Conservation (phyloP, 345 rosid genomes). For the Populus ilicifolia region DNA sequence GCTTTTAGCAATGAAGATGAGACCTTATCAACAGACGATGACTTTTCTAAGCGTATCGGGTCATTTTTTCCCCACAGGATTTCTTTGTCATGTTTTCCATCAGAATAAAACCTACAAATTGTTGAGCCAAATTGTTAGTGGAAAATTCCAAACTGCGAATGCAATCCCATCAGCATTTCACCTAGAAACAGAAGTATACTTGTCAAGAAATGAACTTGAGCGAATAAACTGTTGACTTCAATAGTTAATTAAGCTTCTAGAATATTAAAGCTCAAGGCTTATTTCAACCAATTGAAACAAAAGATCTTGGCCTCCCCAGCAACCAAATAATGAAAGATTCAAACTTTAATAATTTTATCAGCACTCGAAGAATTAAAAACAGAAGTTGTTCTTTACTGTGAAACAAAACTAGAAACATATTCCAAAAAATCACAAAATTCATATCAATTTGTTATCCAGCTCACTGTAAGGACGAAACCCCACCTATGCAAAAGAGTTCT, state of each 20-base stretch:
- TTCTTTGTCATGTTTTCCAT: constrained; percentile 47
- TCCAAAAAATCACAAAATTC: neutral
- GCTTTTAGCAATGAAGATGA: constrained; percentile 49
- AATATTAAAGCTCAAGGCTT: neutral
- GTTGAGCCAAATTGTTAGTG: constrained; percentile 7
- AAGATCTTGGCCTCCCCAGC: neutral
- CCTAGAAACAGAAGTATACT: neutral
- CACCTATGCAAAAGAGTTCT: neutral
- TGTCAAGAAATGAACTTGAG: neutral
- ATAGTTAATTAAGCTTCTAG: neutral
- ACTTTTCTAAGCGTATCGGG: constrained; percentile 39
- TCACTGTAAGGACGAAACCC: neutral
- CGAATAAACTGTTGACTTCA: neutral
- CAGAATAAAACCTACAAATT: constrained; percentile 63
- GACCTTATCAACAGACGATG: constrained; percentile 38
- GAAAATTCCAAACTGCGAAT: neutral
- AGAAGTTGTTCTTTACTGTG: neutral
- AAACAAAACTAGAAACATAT: neutral
- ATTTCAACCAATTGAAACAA: neutral
- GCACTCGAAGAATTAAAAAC: neutral
- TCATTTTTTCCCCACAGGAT: constrained; percentile 43
- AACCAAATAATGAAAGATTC: neutral
- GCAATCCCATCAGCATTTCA: neutral
- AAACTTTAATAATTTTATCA: neutral
- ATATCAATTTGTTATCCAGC: neutral